Evolutionary conservation across 169 alveolate genomes (phyloP), one percentile per base, ranked within the genome.

Genomic region (Babesia divergens): DNA sequence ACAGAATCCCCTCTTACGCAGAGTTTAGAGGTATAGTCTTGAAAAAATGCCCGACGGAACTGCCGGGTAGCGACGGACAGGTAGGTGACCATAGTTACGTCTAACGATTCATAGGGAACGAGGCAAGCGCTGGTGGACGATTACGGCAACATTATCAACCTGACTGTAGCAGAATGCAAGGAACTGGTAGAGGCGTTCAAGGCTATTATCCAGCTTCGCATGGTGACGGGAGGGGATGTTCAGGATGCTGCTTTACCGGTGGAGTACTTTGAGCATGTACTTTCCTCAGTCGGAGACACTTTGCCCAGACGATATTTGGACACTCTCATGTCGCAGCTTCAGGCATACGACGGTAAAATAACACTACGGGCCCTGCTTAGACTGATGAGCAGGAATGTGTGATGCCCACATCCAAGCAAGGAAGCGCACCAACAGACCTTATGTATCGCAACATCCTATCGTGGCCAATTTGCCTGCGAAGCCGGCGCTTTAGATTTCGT

Each of bases 1-100:
- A 35, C 35, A 7, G 37, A 6, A 18, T 38, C 52, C 26, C 38
- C 29, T 32, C 47, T 46, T 66, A 37, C 28, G 44, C 31, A 16
- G 79, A 76, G 26, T 66, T 76, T 52, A 31, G 69, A 42, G n/a
- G 74, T 18, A 14, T 66, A 16, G 85, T 81, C 32, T 35, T 35
- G 53, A 16, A 49, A 20, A 76, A 76, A 51, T 62, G 85, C 50
- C 28, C 13, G n/a, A 58, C 56, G 2, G 47, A 3, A 11, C 16
- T 32, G 31, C 29, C 55, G 9, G 34, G 13, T 14, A 60, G 42
- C 20, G 38, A 26, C 8, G 35, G 6, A 13, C 29, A 46, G 29
- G 71, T 60, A 60, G 16, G 71, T 5, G 9, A 37, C 44, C 44
- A 26, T n/a, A 22, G 26, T 7, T 11, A n/a, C 9, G 5, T 6